Evolutionary conservation across 768 basidiomycete genomes (phyloP).

Genomic region (Pilatotrama ljubarskyi): DNA sequence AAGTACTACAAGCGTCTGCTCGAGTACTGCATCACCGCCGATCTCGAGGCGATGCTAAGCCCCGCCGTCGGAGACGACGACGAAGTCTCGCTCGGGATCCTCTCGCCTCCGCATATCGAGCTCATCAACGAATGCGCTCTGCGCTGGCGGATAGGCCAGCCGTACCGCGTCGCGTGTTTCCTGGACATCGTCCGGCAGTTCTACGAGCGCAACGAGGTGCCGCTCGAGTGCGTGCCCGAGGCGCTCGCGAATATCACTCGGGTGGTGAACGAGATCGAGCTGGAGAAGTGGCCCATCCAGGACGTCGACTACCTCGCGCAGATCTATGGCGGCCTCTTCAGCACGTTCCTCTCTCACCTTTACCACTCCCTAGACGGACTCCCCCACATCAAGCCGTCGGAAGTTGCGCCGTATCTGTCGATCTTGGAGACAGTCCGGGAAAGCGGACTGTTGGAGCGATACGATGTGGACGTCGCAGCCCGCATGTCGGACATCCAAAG

Average conservation of each 20-base stretch:
- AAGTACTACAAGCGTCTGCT: constrained; percentile 84
- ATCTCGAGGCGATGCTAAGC: constrained; percentile 87
- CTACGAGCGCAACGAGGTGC: constrained; percentile 88
- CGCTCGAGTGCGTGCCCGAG: constrained; percentile 92
- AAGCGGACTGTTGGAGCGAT: constrained; percentile 69
- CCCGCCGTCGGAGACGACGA: constrained; percentile 93
- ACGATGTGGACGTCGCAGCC: constrained; percentile 69
- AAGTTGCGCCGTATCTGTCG: constrained; percentile 61
- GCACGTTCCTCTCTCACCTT: constrained; percentile 79
- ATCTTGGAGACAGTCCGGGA: constrained; percentile 73
- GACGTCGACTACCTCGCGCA: constrained; percentile 81
- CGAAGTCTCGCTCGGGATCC: constrained; percentile 91
- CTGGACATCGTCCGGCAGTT: constrained; percentile 83
- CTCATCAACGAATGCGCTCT: constrained; percentile 86
- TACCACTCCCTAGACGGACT: constrained; percentile 83
- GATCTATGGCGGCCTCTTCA: constrained; percentile 76
- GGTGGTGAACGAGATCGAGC: constrained; percentile 65
- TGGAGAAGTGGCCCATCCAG: constrained; percentile 74
- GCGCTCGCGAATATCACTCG: constrained; percentile 75
- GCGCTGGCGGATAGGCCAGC: constrained; percentile 85
- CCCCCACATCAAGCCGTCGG: constrained; percentile 70
- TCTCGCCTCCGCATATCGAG: constrained; percentile 76
- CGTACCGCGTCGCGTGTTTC: constrained; percentile 78
- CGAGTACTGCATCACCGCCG: constrained; percentile 77
- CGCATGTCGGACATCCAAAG: constrained; percentile 70